phyloP scores from a whole-genome alignment of 78 protist species.

The Mantamonas sphyraenae region DNA sequence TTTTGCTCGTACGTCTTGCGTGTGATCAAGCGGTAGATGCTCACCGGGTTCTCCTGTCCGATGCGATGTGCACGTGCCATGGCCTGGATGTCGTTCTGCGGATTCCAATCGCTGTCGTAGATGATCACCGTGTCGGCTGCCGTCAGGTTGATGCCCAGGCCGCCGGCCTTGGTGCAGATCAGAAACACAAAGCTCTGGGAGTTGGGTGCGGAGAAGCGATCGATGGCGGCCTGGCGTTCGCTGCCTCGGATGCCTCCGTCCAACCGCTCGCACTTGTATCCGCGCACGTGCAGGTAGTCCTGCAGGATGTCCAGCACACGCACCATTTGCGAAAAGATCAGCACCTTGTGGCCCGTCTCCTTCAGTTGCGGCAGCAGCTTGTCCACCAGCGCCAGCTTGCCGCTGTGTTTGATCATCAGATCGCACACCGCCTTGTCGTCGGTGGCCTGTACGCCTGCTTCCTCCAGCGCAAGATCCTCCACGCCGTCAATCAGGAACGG shows the following conservation, averaged over 20 bases:
- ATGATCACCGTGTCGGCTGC: constrained; percentile 96
- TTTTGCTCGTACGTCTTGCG: neutral
- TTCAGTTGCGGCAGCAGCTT: constrained; percentile 76
- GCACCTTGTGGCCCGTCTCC: neutral
- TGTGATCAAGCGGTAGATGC: constrained; percentile 80
- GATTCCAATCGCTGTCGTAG: constrained; percentile 97
- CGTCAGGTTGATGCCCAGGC: constrained; percentile 92
- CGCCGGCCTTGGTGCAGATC: constrained; percentile 95
- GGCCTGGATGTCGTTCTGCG: constrained; percentile 95
- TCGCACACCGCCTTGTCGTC: neutral
- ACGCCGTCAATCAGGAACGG: constrained; percentile 79
- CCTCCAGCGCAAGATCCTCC: too few species aligned
- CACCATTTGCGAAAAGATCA: constrained; percentile 11
- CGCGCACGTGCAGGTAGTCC: constrained; percentile 56
- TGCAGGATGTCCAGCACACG: constrained; percentile 82
- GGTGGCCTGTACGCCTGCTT: too few species aligned
- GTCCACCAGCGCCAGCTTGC: constrained; percentile 85
- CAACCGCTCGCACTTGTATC: constrained; percentile 63
- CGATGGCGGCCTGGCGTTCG: constrained; percentile 84
- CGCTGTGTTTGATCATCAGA: constrained; percentile 52
- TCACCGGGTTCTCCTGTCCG: constrained; percentile 85
- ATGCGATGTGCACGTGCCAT: constrained; percentile 66
- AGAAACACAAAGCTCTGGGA: constrained; percentile 76
- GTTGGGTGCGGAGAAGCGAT: constrained; percentile 46
- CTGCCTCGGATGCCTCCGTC: constrained; percentile 71